Base-by-base conservation (phyloP, 129 eudicot genomes). In the Oenanthe sinensis region DNA sequence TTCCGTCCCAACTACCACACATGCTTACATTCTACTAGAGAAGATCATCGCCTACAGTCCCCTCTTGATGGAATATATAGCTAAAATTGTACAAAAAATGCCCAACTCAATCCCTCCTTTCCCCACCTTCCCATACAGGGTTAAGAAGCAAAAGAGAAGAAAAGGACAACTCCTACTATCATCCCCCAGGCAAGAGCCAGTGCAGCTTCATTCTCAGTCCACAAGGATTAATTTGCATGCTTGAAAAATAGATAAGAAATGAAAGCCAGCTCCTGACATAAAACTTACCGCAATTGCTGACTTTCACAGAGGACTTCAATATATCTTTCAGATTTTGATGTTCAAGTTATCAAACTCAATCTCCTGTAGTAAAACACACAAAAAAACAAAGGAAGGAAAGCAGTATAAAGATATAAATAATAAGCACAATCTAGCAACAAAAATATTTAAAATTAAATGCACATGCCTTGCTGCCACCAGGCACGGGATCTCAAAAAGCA, bases 271-370 rank as follows among this genome's bases (percentile, higher is more conserved):
- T 77, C 82, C 74, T 69, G 82, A 72, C 83, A 80, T 49, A 43
- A 14, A 62, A 90, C 93, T 87, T 88, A 86, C 90, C 90, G 15
- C 80, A 48, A 48, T 75, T 60, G 83, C 87, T 63, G 81, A 84
- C 87, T 83, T 81, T 80, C 82, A 45, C 33, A 10, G 24, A 6
- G 77, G 58, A 45, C 62, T 74, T 24, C 6, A 10, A 74, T 48
- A 33, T 14, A 74, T 74, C 83, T 63, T 43, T 14, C 65, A 74
- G 67, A 42, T 54, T 76, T 40, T 77, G 4, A 86, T 87, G 40
- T 8, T 77, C 91, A 83, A 4, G 88, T 68, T 54, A 65, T 14
- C 30, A 88, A 86, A 60, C 92, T 85, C 77, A 84, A 65, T 90
- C 90, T 87, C 89, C 85, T 58, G 78, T 48, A 74, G 10, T 1